Conservation (phyloP, 2,329 filamentous ascomycete species). For the Fusarium decemcellulare region DNA sequence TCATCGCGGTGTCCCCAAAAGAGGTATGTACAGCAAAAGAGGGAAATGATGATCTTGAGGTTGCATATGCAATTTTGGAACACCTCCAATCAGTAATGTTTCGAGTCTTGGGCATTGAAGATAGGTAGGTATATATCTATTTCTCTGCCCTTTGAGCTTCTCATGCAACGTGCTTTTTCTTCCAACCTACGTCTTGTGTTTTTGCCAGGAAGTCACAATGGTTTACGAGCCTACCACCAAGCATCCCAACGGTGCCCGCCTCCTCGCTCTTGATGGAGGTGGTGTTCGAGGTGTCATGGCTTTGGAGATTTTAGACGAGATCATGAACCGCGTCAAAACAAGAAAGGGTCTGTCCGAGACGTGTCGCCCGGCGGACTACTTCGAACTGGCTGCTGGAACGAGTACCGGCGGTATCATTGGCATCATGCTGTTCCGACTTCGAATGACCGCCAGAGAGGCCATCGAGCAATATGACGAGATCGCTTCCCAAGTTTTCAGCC, state of each 20-base stretch:
- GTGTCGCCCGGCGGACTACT: conserved; percentile 25
- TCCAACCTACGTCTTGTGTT: neutral
- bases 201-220: neutral
- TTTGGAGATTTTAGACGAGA: conserved; percentile 4
- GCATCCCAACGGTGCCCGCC: conserved; percentile 24
- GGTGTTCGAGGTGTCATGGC: conserved; percentile 21
- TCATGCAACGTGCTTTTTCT: neutral
- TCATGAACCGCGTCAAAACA: conserved; percentile 13
- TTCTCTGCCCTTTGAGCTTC: neutral
- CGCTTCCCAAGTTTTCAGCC: conserved; percentile 31
- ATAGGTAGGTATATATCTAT: no score
- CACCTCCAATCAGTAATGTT: no score
- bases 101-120: no score
- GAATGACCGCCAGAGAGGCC: conserved; percentile 32
- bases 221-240: conserved; percentile 5
- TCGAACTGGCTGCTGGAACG: conserved; percentile 35
- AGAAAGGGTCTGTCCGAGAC: neutral
- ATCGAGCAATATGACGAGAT: conserved; percentile 38
- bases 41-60: no score
- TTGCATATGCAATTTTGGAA: no score
- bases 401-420: conserved; percentile 39
- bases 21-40: no score
- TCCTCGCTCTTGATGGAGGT: conserved; percentile 21
- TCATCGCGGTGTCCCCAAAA: no score
- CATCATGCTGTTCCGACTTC: conserved; percentile 38